Evolutionary conservation across 768 basidiomycete species (phyloP).

Genomic region (Pulveroboletus sp.): DNA sequence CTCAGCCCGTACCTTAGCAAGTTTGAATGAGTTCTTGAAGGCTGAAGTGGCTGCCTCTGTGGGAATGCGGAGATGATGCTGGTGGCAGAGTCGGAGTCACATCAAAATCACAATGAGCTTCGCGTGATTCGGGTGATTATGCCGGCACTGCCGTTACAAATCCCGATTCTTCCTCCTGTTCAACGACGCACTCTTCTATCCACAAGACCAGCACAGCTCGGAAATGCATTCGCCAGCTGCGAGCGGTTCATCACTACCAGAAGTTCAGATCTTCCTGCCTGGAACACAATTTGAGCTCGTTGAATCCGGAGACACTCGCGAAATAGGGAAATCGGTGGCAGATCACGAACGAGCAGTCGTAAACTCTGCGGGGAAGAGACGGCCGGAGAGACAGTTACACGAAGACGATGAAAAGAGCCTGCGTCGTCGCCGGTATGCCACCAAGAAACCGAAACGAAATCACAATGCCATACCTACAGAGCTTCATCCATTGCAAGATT

Average conservation of each 20-base stretch:
- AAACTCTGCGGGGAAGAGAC: neutral
- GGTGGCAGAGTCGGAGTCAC: too few species aligned
- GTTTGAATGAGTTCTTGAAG: too few species aligned
- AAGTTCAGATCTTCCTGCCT: slow-evolving; percentile 10
- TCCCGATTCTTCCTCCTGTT: too few species aligned
- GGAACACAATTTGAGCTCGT: neutral
- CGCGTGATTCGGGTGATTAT: too few species aligned
- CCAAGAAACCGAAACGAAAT: slow-evolving; percentile 37
- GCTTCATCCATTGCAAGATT: slow-evolving; percentile 49
- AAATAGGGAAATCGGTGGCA: neutral
- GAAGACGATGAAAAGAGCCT: neutral
- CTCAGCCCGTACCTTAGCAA: too few species aligned
- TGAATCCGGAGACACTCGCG: neutral
- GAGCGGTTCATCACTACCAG: neutral
- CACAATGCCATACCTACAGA: slow-evolving; percentile 53
- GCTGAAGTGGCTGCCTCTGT: too few species aligned
- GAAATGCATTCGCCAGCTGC: too few species aligned
- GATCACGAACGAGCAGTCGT: neutral
- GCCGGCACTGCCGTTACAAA: too few species aligned
- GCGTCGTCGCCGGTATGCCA: neutral
- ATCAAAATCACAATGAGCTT: too few species aligned
- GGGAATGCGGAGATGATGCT: too few species aligned
- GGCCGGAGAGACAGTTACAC: neutral
- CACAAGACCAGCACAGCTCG: too few species aligned
- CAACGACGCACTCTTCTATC: too few species aligned